Evolutionary conservation across 2,329 filamentous ascomycete genomes (phyloP), one percentile per base, ranked within the genome.

Genomic region (Trichoderma brevicompactum): DNA sequence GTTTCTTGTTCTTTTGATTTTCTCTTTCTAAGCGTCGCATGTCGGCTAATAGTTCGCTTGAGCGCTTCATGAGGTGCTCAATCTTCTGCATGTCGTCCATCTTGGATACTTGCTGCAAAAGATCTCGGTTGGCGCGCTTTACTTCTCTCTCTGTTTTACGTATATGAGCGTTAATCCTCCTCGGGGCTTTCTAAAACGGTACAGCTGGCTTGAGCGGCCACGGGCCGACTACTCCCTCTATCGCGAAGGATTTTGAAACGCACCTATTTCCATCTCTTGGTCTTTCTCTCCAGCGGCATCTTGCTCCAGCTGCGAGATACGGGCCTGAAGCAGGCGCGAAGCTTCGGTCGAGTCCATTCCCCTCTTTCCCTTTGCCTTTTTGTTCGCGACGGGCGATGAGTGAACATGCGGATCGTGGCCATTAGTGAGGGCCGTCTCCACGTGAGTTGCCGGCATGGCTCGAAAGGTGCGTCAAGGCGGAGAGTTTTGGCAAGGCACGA

Each of bases 11-110:
- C 79, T 97, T 98, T 68, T 92, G 86, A 74, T 96, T 94, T 68
- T 99, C 95, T 67, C 94, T 90, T 77, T 99, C 94, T 67, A 96
- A 85, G 64, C 94, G 90, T 79, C 97, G 97, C 92, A 98, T 96
- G 67, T 97, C 94, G 62, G 92, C 89, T 65, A 98, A 83, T 5
- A 98, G 86, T 73, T 98, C 94, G 67, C 92, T 93, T 70, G 95
- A 97, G 73, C 93, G 92, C 74, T 92, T 94, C 71, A 94, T 92
- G 12, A 98, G 86, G 58, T 92, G 87, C 64, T 98, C 94, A 70
- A 98, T 92, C 74, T 95, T 95, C 72, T 92, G 92, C 80, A 96
- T 86, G 63, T 95, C 92, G 71, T 92, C 92, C 84, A 97, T 94
- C 78, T 96, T 95, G 68, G 91, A 92, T 59, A 97, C 90, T 68